These are phyloP conservation scores for Scutellaria minor DNA, from an alignment of 257 asterid genomes.

Conservation along the genomic window DNA sequence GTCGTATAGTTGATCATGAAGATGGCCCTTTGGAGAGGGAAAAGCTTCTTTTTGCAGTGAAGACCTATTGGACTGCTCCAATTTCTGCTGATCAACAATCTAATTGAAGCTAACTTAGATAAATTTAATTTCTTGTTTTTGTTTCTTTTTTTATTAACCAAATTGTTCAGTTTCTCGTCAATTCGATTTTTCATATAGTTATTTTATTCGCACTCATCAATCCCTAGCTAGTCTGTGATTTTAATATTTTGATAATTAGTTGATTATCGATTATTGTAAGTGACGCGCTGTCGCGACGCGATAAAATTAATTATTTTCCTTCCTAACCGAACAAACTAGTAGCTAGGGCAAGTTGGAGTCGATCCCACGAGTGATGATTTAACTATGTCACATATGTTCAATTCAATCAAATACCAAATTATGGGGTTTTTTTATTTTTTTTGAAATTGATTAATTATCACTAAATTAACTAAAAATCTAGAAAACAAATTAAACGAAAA, in stretches of 20 bases:
- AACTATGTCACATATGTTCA: no score
- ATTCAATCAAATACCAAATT: no score
- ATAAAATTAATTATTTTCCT: no score
- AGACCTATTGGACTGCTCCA: conserved; percentile 81
- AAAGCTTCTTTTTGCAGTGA: conserved; percentile 83
- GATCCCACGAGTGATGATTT: no score
- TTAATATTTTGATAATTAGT: conserved; percentile 3
- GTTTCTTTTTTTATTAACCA: not conserved
- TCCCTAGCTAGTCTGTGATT: not conserved
- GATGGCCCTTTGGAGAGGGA: conserved; percentile 84
- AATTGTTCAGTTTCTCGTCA: not conserved
- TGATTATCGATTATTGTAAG: conserved; percentile 10
- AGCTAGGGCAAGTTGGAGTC: no score
- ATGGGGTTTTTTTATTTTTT: no score
- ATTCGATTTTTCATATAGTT: not conserved
- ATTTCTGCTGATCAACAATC: conserved; percentile 38
- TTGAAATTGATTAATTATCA: no score
- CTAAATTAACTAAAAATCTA: no score
- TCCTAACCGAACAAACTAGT: no score
- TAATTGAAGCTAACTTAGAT: conserved; percentile 25
- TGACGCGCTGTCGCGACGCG: no score
- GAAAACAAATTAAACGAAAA: no score
- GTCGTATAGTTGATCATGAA: conserved; percentile 79
- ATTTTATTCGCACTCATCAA: conserved; percentile 14
- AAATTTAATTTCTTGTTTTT: not conserved